Evolutionary conservation across 192 early-diverging fungal species (phyloP).

Genomic region (Linnemannia hyalina): DNA sequence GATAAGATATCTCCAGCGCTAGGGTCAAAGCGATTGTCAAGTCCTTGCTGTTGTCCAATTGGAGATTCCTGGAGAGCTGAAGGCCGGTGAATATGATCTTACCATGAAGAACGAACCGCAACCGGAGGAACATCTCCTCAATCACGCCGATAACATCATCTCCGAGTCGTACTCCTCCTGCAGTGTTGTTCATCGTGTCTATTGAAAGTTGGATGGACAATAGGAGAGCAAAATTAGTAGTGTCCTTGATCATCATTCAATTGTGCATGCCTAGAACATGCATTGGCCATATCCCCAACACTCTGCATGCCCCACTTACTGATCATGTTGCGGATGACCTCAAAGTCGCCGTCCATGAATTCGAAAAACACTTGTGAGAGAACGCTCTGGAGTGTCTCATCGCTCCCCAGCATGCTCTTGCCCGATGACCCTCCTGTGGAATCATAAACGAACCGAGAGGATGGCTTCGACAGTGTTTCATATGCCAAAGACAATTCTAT

Average conservation of each 20-base stretch:
- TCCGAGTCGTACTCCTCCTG: conserved; percentile 50
- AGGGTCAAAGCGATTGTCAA: neutral
- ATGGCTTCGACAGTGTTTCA: conserved; percentile 68
- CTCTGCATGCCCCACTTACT: conserved; percentile 50
- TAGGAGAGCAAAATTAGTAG: neutral
- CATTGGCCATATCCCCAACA: too few relatives aligned
- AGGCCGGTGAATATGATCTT: neutral
- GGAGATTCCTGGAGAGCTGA: neutral
- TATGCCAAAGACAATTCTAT: conserved; percentile 68
- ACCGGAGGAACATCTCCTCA: conserved; percentile 54
- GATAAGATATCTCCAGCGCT: neutral
- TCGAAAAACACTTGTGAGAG: conserved; percentile 70
- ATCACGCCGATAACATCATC: conserved; percentile 54
- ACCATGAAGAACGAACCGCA: conserved; percentile 50
- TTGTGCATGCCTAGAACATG: too few relatives aligned
- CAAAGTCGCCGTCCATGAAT: conserved; percentile 73
- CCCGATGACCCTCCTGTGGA: conserved; percentile 57
- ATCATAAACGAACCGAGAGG: conserved; percentile 67
- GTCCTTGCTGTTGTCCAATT: neutral
- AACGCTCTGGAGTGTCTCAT: conserved; percentile 67
- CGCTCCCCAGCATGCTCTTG: conserved; percentile 52
- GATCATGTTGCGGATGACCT: conserved; percentile 68
- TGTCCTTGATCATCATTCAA: neutral
- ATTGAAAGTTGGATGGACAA: neutral
- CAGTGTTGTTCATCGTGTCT: conserved; percentile 56